Base-by-base conservation (phyloP, 371 early-diverging fungal genomes). In the Mucor irregularis region DNA sequence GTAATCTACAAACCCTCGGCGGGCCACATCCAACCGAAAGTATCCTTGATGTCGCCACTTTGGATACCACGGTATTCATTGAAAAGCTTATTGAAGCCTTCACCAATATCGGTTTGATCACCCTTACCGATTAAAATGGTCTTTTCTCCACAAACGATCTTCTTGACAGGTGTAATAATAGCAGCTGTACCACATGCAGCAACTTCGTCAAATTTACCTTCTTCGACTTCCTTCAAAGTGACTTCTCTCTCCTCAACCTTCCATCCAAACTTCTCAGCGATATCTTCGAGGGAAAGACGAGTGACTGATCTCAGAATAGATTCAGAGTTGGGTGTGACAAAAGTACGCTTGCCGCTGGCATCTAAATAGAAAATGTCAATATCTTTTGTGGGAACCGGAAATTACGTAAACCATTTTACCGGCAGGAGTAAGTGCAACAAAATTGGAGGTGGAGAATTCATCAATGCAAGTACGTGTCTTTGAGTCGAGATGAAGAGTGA, bases 371-470 rank as follows among this genome's bases (percentile, higher is more conserved):
- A n/a, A n/a, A n/a, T n/a, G n/a, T n/a, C n/a, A n/a, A n/a, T n/a
- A n/a, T n/a, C n/a, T n/a, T n/a, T n/a, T n/a, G n/a, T n/a, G n/a
- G n/a, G n/a, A n/a, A n/a, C n/a, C n/a, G n/a, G n/a, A n/a, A n/a
- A n/a, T n/a, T n/a, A n/a, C n/a, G n/a, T n/a, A n/a, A 14, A 22
- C 1, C 16, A 13, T 17, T 25, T 66, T 66, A 62, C 73, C 68
- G 28, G 83, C 76, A 46, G 61, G 58, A 16, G 83, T 86, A 21
- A 90, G 57, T 11, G 84, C 92, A n/a, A 86, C 84, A 76, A 90
- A 92, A 69, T 92, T 92, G 60, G 87, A 86, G 4, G 92, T 90
- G 6, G 88, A 84, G 62, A 92, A 92, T 66, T 92, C 92, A 49
- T 92, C 92, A 42, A 92, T 76, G 51, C 83, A 76, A 8, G 74